A percentile compares a stretch with the other conserved stretches of the same genome.
Conservation (phyloP, 192 early-diverging fungal species). For the Helicostylum pulchrum region DNA sequence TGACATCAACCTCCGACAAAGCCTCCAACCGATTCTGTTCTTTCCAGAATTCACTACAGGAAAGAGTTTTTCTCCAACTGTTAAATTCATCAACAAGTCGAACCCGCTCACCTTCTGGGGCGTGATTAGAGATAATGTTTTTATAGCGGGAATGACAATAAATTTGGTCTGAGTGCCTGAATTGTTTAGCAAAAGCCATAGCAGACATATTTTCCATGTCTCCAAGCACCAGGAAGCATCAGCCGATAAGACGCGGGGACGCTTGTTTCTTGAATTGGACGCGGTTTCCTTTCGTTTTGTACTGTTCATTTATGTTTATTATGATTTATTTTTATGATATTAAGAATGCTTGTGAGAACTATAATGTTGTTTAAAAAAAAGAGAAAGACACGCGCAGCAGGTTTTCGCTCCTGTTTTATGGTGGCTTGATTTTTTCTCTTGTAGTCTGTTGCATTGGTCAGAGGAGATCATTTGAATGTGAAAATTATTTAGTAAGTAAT, state of each 20-base stretch:
- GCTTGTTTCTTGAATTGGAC: too few relatives aligned
- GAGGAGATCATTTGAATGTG: too few relatives aligned
- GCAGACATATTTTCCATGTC: neutral
- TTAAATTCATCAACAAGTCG: conserved; percentile 2
- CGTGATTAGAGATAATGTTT: neutral
- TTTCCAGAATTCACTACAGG: conserved; percentile 12
- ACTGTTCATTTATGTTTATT: too few relatives aligned
- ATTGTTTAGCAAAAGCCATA: neutral
- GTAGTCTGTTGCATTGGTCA: too few relatives aligned
- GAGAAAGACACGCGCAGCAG: too few relatives aligned
- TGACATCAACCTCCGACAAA: neutral
- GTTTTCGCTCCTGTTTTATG: too few relatives aligned
- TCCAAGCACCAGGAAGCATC: neutral
- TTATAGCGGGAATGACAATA: neutral
- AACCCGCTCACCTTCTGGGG: conserved; percentile 1
- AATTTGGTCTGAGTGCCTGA: neutral
- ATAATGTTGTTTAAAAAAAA: too few relatives aligned
- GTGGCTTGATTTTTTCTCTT: too few relatives aligned
- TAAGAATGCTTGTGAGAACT: too few relatives aligned
- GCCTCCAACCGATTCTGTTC: neutral
- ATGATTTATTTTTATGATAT: too few relatives aligned
- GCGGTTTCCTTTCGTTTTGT: too few relatives aligned
- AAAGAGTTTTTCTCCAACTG: neutral
- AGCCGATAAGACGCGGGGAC: neutral
- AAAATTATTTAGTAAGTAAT: too few relatives aligned